Percentiles rank a stretch among this genome's conserved stretches.
Conservation (phyloP, 2,329 filamentous ascomycete genomes). For the Neofusicoccum parvum region DNA sequence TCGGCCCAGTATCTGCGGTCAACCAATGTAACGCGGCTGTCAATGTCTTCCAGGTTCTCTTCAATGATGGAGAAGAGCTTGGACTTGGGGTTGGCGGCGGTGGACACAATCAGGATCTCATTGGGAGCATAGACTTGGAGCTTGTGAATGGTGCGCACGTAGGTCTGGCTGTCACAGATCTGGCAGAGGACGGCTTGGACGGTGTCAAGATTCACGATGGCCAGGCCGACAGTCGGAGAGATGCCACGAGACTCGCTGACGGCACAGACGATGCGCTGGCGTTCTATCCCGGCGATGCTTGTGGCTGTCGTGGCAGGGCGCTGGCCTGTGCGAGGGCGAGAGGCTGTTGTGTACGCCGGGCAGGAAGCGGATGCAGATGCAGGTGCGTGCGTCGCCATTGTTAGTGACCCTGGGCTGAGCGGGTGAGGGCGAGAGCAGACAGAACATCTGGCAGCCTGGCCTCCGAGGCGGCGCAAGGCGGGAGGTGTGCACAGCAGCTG, state of each 20-base stretch:
- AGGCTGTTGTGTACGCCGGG: slow-evolving; percentile 37
- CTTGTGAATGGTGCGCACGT: slow-evolving; percentile 85
- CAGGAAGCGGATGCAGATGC: slow-evolving; percentile 36
- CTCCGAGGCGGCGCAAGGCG: background rate
- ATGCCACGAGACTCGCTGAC: slow-evolving; percentile 86
- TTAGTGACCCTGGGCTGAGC: slow-evolving; percentile 23
- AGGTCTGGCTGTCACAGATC: slow-evolving; percentile 91
- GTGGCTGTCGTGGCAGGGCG: slow-evolving; percentile 59
- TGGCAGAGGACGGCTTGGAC: slow-evolving; percentile 85
- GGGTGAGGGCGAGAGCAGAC: background rate
- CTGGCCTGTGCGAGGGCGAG: slow-evolving; percentile 35
- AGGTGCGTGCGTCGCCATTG: slow-evolving; percentile 36
- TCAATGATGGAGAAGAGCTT: slow-evolving; percentile 75
- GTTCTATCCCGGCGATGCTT: slow-evolving; percentile 57
- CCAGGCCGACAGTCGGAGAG: slow-evolving; percentile 79
- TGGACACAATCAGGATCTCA: slow-evolving; percentile 75
- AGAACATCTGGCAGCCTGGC: no score
- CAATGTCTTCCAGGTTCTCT: slow-evolving; percentile 67
- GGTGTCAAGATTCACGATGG: slow-evolving; percentile 83
- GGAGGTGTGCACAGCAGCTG: background rate
- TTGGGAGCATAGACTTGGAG: slow-evolving; percentile 78
- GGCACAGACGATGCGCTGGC: slow-evolving; percentile 82
- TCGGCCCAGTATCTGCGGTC: slow-evolving; percentile 87
- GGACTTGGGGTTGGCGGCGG: slow-evolving; percentile 70
- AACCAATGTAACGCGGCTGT: slow-evolving; percentile 59